Base-by-base conservation (phyloP, 2,329 filamentous ascomycete genomes). In the Fusarium ambrosium region DNA sequence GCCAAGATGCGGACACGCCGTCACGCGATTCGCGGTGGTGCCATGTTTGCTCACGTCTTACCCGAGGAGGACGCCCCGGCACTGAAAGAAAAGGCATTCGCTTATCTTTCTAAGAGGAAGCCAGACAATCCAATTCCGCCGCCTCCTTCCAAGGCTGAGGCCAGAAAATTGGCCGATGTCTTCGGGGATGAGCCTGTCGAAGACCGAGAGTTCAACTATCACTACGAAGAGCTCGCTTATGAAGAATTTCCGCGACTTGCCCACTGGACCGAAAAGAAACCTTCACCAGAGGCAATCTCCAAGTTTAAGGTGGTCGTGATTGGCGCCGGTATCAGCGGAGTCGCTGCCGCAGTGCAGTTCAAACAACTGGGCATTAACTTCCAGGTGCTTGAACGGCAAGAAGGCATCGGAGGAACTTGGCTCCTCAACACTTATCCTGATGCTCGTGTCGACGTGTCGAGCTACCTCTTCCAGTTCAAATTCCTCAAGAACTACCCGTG, bases 401-500 rank as follows among this genome's bases (percentile, higher is more conserved):
- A 18, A 20, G 62, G 62, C 34, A 65, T 69, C 20, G 66, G 66
- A 7, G 66, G 66, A 5, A 69, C 66, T 4, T 69, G 66, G 66
- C 66, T 69, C 3, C 61, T 62, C 32, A 69, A 69, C 13, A 55
- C 62, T 4, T 69, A 69, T 16, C 66, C 66, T 5, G 62, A 60
- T 29, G 66, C 66, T 1, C 53, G 66, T 4, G 66, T 69, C 9
- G 62, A 69, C 24, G 61, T 53, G 6, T 62, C 66, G 14, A 69
- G 66, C 27, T 69, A 55, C 27, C 62, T 69, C 32, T 69, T 69
- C 24, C 66, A 68, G 55, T 68, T 64, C 61, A 68, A 68, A 27
- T 68, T 68, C 41, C 53, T 68, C 18, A 68, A 68, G 27, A 68
- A 68, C 53, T 68, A 68, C 29, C 66, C 61, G 7, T 68, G 66